phyloP scores from a whole-genome alignment of 768 basidiomycete species.

The Hygrophoropsis aurantiaca region DNA sequence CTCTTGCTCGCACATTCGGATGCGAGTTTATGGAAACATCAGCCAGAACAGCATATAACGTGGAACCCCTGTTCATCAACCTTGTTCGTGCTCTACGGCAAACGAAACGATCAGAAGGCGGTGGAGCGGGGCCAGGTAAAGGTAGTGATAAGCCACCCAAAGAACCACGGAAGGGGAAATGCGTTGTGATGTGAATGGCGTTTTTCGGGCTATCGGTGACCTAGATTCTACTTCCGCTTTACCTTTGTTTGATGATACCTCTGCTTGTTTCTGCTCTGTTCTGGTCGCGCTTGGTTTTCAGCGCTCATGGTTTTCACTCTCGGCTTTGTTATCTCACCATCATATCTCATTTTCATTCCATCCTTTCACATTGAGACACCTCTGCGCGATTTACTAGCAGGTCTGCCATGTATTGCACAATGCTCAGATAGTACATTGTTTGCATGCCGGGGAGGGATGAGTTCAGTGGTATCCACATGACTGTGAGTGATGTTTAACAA shows the following conservation, averaged over 20 bases:
- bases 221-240: conserved; percentile 69
- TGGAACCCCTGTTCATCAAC: conserved; percentile 86
- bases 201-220: conserved; percentile 59
- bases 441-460: no score
- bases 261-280: conserved; percentile 33
- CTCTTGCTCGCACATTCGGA: conserved; percentile 78
- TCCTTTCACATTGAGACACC: conserved; percentile 37
- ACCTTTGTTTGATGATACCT: conserved; percentile 84
- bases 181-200: conserved; percentile 77
- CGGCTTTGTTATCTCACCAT: conserved; percentile 30
- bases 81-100: conserved; percentile 82
- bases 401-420: conserved; percentile 40
- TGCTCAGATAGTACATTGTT: conserved; percentile 27
- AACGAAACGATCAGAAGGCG: conserved; percentile 54
- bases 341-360: conserved; percentile 18
- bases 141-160: conserved; percentile 40
- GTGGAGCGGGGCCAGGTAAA: conserved; percentile 41
- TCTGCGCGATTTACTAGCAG: conserved; percentile 32
- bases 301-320: conserved; percentile 27
- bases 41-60: conserved; percentile 93
- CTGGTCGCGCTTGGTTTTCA: conserved; percentile 21
- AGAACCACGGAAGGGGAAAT: conserved; percentile 53
- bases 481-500: no score
- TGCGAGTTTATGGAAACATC: conserved; percentile 96
- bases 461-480: no score